Conservation (phyloP, 768 basidiomycete genomes). For the Panaeolus cyanescens region DNA sequence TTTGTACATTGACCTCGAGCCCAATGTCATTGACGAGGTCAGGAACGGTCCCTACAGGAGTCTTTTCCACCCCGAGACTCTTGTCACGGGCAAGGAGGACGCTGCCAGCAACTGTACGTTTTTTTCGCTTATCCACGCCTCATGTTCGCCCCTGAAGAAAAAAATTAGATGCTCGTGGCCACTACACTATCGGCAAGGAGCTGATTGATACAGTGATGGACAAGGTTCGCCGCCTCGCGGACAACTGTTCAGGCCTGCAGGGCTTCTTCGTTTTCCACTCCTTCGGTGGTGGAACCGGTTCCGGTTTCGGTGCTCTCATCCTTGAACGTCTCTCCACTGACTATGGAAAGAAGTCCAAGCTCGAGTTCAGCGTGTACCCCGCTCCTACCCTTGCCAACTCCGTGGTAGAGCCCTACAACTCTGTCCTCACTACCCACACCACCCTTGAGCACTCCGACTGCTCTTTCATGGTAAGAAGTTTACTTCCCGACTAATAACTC, state of each 20-base stretch:
- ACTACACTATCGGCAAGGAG: conserved; percentile 99
- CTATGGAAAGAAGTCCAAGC: conserved; percentile 99
- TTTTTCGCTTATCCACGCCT: not conserved
- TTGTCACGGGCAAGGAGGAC: conserved; percentile 98
- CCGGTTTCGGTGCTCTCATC: conserved; percentile 97
- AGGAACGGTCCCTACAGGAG: conserved; percentile 93
- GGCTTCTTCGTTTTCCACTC: conserved; percentile 99
- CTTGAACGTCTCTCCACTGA: conserved; percentile 97
- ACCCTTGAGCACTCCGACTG: conserved; percentile 99
- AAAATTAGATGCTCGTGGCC: conserved; percentile 88
- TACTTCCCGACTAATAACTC: not conserved
- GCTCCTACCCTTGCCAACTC: conserved; percentile 94
- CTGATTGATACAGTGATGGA: conserved; percentile 97
- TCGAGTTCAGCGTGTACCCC: conserved; percentile 98
- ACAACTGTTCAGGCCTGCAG: conserved; percentile 97
- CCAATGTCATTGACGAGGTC: conserved; percentile 97
- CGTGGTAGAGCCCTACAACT: conserved; percentile 99
- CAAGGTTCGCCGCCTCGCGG: conserved; percentile 93
- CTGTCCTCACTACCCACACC: conserved; percentile 96
- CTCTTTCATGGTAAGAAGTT: conserved; percentile 89
- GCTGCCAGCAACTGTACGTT: conserved; percentile 96
- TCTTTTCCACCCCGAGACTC: conserved; percentile 99
- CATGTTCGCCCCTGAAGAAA: not conserved
- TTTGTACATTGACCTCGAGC: conserved; percentile 96
- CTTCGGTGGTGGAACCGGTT: conserved; percentile 99